Percentiles rank a stretch among this genome's conserved stretches.
These are phyloP conservation scores for Mycena crocata DNA, from an alignment of 768 basidiomycete species.

Conservation along the genomic window DNA sequence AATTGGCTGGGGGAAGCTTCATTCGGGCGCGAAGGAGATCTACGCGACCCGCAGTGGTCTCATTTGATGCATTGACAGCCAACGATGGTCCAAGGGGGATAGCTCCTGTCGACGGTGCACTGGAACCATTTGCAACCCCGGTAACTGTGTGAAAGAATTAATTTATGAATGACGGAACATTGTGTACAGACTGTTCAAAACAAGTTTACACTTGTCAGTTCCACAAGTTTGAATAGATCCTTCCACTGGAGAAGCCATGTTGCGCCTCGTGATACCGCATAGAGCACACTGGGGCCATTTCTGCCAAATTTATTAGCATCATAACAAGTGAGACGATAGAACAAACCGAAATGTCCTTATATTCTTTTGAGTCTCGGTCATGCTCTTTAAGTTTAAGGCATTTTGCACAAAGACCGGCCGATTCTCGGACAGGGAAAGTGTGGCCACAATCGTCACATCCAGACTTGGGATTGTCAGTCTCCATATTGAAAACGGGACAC, in stretches of 20 bases:
- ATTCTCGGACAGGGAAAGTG: background rate
- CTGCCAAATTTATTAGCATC: background rate
- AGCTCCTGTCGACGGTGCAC: background rate
- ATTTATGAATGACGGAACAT: no score
- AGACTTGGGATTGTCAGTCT: background rate
- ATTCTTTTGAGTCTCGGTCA: background rate
- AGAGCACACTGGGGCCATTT: background rate
- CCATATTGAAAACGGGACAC: background rate
- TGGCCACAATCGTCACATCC: background rate
- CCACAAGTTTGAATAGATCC: no score
- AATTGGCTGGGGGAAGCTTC: background rate
- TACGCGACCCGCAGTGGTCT: background rate
- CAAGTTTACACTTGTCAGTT: no score
- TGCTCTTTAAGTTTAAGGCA: background rate
- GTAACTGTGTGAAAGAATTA: no score
- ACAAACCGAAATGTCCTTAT: background rate
- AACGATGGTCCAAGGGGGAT: background rate
- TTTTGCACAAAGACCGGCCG: background rate
- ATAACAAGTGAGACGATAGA: background rate
- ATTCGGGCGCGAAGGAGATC: background rate
- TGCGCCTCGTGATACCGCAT: background rate
- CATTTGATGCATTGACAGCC: background rate
- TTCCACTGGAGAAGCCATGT: no score
- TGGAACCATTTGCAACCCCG: no score
- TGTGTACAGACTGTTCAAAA: no score